Conservation (phyloP, 805 yeast genomes). For the Candida caryicola region DNA sequence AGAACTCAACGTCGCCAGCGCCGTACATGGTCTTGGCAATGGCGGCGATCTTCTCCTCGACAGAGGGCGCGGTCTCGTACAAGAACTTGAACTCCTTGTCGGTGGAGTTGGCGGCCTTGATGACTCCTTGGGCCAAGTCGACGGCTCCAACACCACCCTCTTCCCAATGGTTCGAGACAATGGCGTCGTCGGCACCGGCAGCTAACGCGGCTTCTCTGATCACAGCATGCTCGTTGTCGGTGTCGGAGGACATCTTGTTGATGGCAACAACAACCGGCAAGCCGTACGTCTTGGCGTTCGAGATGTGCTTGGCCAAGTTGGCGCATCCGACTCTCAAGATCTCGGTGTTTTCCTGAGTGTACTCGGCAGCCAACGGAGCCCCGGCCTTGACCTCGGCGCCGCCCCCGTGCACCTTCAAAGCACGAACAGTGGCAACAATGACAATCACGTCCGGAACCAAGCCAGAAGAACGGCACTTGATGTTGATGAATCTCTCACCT, state of each 20-base stretch:
- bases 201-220: slow-evolving; percentile 64
- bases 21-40: slow-evolving; percentile 81
- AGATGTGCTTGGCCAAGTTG: slow-evolving; percentile 73
- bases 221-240: slow-evolving; percentile 64
- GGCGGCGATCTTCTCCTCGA: slow-evolving; percentile 63
- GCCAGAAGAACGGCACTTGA: slow-evolving; percentile 81
- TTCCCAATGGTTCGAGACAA: slow-evolving; percentile 83
- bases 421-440: slow-evolving; percentile 81
- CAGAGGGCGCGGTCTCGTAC: slow-evolving; percentile 56
- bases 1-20: slow-evolving; percentile 77
- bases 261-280: slow-evolving; percentile 81
- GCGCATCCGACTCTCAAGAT: slow-evolving; percentile 68
- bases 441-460: slow-evolving; percentile 74
- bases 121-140: slow-evolving; percentile 68
- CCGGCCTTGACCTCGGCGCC: slow-evolving; percentile 89
- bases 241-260: slow-evolving; percentile 73
- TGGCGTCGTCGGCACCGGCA: slow-evolving; percentile 80
- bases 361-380: slow-evolving; percentile 70
- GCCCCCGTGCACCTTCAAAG: slow-evolving; percentile 83
- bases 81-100: slow-evolving; percentile 49
- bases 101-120: slow-evolving; percentile 53
- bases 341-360: slow-evolving; percentile 67
- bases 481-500: slow-evolving; percentile 93
- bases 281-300: slow-evolving; percentile 68
- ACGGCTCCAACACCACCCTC: slow-evolving; percentile 83